These are phyloP conservation scores for Mortierella sp. DNA, from an alignment of 371 early-diverging fungal species.

Conservation along the genomic window DNA sequence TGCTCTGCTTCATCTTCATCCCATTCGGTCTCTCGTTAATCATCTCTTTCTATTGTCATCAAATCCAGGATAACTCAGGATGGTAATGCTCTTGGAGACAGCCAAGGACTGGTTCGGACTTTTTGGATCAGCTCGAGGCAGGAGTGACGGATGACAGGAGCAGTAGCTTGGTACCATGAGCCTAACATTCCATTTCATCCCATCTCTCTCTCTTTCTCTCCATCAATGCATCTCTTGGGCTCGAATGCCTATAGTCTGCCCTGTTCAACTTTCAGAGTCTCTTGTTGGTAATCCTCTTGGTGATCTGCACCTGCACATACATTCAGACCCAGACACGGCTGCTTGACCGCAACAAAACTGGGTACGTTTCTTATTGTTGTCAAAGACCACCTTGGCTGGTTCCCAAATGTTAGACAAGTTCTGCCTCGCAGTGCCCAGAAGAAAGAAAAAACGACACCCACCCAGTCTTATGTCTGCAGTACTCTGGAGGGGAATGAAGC, in stretches of 20 bases:
- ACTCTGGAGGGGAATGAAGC: too few relatives aligned
- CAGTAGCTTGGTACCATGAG: too few relatives aligned
- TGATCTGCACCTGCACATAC: conserved; percentile 88
- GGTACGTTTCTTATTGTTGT: conserved; percentile 44
- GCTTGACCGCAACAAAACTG: conserved; percentile 78
- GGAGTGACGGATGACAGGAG: too few relatives aligned
- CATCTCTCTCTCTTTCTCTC: not conserved
- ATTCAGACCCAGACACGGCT: conserved; percentile 76
- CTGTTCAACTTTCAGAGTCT: conserved; percentile 87
- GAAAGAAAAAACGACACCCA: too few relatives aligned
- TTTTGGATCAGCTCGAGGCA: too few relatives aligned
- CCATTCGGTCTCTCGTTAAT: not conserved
- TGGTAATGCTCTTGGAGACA: too few relatives aligned
- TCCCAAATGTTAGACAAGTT: too few relatives aligned
- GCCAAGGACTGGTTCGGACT: too few relatives aligned
- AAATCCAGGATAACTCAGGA: too few relatives aligned
- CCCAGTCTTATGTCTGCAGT: not conserved
- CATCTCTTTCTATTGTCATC: not conserved
- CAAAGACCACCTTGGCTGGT: not conserved
- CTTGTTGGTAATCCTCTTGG: conserved; percentile 77
- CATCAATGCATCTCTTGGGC: not conserved
- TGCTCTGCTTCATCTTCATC: not conserved
- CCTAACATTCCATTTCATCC: not conserved
- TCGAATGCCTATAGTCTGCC: conserved; percentile 80
- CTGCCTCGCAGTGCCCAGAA: too few relatives aligned